Conservation (phyloP, 2,329 filamentous ascomycete species). For the Cordyceps cateniannulata region DNA sequence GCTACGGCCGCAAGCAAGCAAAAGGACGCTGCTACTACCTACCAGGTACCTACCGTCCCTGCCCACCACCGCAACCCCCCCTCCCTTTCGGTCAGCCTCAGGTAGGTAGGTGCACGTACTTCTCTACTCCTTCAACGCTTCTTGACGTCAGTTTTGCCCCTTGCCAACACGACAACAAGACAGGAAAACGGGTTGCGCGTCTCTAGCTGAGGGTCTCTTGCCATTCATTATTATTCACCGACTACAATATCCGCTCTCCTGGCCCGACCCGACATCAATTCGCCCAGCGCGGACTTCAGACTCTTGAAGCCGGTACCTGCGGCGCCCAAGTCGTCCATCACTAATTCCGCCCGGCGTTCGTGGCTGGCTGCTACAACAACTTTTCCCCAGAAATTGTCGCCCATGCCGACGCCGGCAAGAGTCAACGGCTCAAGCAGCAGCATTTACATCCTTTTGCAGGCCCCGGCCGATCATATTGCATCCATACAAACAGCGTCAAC, state of each 20-base stretch:
- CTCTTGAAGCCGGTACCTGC: background rate
- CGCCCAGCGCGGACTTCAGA: background rate
- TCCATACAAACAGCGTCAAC: background rate
- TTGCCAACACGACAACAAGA: background rate
- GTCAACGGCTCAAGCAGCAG: background rate
- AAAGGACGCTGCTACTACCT: conserved; percentile 5
- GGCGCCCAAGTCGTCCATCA: background rate
- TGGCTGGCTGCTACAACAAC: background rate
- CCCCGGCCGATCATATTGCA: background rate
- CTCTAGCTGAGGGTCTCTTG: background rate
- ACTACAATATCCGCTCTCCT: background rate
- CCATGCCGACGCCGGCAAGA: too few species aligned
- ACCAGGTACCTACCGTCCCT: background rate
- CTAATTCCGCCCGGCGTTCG: background rate
- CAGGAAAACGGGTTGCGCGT: background rate
- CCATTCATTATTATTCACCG: background rate
- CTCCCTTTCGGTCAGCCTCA: background rate
- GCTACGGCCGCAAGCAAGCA: background rate
- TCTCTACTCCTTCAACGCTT: background rate
- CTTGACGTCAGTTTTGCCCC: conserved; percentile 1
- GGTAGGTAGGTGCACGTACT: too few species aligned
- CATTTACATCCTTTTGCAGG: background rate
- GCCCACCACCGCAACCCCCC: background rate
- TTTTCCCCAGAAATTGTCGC: background rate
- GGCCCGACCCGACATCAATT: background rate